Conservation (phyloP, 441 rosid genomes). For the Rhodomyrtus psidioides region DNA sequence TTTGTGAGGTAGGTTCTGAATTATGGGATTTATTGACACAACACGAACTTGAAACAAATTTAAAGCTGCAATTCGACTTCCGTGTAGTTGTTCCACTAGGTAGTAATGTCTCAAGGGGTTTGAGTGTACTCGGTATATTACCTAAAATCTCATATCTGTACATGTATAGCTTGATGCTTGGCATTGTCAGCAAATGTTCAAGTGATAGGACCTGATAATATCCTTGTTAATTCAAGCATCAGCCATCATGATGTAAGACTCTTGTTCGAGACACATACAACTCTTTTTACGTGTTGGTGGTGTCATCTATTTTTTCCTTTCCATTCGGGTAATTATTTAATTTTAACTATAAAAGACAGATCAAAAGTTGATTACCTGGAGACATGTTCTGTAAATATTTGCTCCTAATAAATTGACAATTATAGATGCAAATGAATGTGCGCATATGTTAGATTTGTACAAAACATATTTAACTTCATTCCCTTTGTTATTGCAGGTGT, state of each 20-base stretch:
- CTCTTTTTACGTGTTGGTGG: neutral
- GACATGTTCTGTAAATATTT: neutral
- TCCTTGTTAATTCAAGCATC: neutral
- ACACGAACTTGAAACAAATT: neutral
- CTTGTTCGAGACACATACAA: neutral
- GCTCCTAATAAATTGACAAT: neutral
- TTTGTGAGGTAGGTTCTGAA: neutral
- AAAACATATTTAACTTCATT: neutral
- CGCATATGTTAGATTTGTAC: neutral
- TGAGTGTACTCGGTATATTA: neutral
- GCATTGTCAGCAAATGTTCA: neutral
- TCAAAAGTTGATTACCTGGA: neutral
- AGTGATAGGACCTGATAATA: neutral
- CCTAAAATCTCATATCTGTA: neutral
- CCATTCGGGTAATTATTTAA: neutral
- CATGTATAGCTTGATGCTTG: neutral
- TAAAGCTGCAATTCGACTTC: neutral
- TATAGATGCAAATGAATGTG: neutral
- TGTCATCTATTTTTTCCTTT: neutral
- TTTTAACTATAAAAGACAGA: neutral
- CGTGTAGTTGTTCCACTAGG: neutral
- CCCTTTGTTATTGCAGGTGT: neutral
- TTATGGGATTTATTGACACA: neutral
- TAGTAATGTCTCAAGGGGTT: neutral
- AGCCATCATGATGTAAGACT: neutral